phyloP scores from a whole-genome alignment of 768 basidiomycete genomes.

The Tricholoma matsutake region DNA sequence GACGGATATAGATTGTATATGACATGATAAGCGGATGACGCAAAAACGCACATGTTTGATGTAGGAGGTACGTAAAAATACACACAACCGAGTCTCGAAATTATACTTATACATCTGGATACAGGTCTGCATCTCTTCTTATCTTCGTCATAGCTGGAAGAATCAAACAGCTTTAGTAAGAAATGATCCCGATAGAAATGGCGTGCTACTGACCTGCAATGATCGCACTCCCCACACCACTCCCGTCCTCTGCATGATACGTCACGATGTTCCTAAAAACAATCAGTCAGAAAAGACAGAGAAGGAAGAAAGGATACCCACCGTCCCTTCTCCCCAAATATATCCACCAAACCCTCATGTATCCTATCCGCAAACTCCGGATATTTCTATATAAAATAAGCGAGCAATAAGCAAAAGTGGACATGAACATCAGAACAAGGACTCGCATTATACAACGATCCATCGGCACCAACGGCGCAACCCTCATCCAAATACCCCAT shows the following conservation, averaged over 20 bases:
- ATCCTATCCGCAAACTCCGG: conserved; percentile 92
- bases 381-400: conserved; percentile 72
- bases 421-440: neutral
- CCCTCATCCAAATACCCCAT: conserved; percentile 92
- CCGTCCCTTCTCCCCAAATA: conserved; percentile 96
- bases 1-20: no score
- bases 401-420: neutral
- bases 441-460: conserved; percentile 90
- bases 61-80: neutral
- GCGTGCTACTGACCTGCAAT: conserved; percentile 58
- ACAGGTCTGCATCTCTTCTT: conserved; percentile 66
- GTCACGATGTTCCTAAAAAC: conserved; percentile 62
- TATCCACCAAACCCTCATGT: conserved; percentile 88
- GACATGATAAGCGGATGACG: no score
- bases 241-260: conserved; percentile 86
- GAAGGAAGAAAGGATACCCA: conserved; percentile 33
- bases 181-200: neutral
- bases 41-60: no score
- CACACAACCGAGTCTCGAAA: neutral
- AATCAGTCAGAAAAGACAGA: neutral
- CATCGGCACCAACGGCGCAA: conserved; percentile 88
- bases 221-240: conserved; percentile 94
- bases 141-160: conserved; percentile 82
- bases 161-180: neutral
- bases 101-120: conserved; percentile 41